Base-by-base conservation (phyloP, 805 yeast species). In the Candida multigemmis region DNA sequence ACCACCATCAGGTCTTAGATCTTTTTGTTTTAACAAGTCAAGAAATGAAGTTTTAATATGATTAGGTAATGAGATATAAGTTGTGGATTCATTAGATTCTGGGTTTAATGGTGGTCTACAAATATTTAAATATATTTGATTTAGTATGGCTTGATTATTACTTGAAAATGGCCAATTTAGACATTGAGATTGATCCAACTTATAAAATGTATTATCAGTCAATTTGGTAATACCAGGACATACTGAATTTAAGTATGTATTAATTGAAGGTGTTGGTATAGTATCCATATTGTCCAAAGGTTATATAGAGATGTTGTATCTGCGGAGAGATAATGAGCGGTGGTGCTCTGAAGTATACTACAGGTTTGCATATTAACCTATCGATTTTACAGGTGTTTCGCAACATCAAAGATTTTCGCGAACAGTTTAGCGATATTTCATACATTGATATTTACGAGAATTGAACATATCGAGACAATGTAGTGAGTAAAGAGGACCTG, bases 61-160 rank as follows among this genome's bases (percentile, higher is more conserved):
- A 30, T 58, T 60, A 2, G 77, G 73, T 14, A 69, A 37, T 7
- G 74, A 61, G 1, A 69, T 71, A 35, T 71, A 71, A 0, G 77
- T 70, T 9, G 60, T 58, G 8, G 75, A 70, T 34, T 71, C 68
- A 16, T 48, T 47, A 10, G 51, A 44, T 10, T 38, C 38, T 8
- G 41, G 36, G 4, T 37, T 39, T 23, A 58, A 38, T 5, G 57
- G 56, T 9, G 65, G 65, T 14, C 67, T 34, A 15, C 64, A 46
- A 11, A 61, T 43, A 33, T 60, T 53, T 26, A 61, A 37, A 32
- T 61, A 61, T 3, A 40, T 26, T 4, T 28, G 27, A 13, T 43
- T 36, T 12, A 60, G 36, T 14, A 30, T 35, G 3, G 50, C 45
- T 7, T 36, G 27, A 7, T 30, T 21, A 21, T 41, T 26, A 7